These are phyloP conservation scores for Daldinia sp. DNA, from an alignment of 2,329 filamentous ascomycete species.

Conservation along the genomic window DNA sequence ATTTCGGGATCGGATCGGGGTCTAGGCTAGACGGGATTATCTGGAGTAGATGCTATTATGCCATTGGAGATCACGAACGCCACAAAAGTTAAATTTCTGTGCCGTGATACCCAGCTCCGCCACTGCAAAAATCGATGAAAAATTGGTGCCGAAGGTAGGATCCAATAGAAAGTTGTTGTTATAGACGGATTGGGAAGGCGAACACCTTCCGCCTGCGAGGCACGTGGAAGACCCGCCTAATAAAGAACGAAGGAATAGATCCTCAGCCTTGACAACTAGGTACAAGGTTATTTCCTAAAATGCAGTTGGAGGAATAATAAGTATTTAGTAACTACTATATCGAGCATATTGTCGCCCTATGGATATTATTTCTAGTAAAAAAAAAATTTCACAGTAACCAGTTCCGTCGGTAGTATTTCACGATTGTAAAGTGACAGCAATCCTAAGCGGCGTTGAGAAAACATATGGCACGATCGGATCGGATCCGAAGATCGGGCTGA, in stretches of 20 bases:
- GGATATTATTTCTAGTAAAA: slow-evolving; percentile 7
- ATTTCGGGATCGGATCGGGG: slow-evolving; percentile 23
- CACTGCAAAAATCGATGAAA: not conserved
- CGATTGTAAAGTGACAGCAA: not conserved
- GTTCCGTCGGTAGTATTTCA: not conserved
- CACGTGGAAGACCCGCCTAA: slow-evolving; percentile 16
- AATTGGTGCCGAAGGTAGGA: not conserved
- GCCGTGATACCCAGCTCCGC: not conserved
- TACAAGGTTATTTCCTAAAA: slow-evolving; percentile 1
- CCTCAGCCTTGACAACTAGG: slow-evolving; percentile 7
- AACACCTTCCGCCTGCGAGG: slow-evolving; percentile 6
- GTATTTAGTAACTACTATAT: not conserved
- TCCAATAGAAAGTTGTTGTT: not conserved
- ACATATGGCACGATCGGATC: slow-evolving; percentile 16
- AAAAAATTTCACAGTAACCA: not conserved
- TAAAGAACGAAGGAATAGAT: not conserved
- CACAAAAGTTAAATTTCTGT: not conserved
- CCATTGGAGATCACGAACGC: slow-evolving; percentile 3
- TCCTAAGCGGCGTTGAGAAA: slow-evolving; percentile 9
- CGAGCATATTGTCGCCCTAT: not conserved
- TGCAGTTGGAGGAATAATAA: slow-evolving; percentile 2
- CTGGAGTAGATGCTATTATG: not conserved
- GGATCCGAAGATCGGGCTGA: slow-evolving; percentile 7
- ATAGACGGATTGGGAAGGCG: slow-evolving; percentile 12
- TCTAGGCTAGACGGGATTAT: slow-evolving; percentile 7